Evolutionary conservation across 1,139 yeast species (phyloP).

Genomic region (Suzukiozyma palmioleophila): DNA sequence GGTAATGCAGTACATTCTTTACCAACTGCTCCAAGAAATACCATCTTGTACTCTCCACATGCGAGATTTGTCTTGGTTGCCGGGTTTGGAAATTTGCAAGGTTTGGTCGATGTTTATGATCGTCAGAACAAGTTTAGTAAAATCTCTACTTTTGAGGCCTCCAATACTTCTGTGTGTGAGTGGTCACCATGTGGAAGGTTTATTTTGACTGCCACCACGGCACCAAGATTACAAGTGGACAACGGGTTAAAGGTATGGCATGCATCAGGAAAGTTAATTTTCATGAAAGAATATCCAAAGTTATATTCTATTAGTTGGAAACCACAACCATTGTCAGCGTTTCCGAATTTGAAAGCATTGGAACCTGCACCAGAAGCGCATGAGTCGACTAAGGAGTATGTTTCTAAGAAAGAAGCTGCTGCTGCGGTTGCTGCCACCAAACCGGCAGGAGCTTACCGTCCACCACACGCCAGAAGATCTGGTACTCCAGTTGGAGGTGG

Average conservation of each 20-base stretch:
- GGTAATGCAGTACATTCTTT: conserved; percentile 84
- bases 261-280: conserved; percentile 77
- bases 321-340: conserved; percentile 58
- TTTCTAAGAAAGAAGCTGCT: conserved; percentile 40
- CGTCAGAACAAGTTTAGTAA: conserved; percentile 82
- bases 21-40: conserved; percentile 86
- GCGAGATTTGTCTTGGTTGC: conserved; percentile 89
- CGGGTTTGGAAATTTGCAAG: conserved; percentile 97
- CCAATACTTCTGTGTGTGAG: conserved; percentile 91
- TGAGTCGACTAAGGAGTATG: conserved; percentile 55
- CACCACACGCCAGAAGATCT: conserved; percentile 82
- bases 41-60: conserved; percentile 89
- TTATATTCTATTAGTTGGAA: conserved; percentile 83
- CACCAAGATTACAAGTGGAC: conserved; percentile 95
- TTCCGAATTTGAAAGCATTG: conserved; percentile 52
- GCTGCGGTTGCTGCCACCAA: conserved; percentile 41
- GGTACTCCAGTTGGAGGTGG: conserved; percentile 32
- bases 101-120: conserved; percentile 92
- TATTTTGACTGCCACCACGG: conserved; percentile 91
- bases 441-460: conserved; percentile 87
- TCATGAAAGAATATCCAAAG: conserved; percentile 74
- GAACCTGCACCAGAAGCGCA: conserved; percentile 67
- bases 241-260: conserved; percentile 95
- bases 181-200: conserved; percentile 99
- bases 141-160: conserved; percentile 79